Percentiles rank a stretch among this genome's conserved stretches.
phyloP scores from a whole-genome alignment of 2,329 filamentous ascomycete genomes.

The Diplodia intermedia region DNA sequence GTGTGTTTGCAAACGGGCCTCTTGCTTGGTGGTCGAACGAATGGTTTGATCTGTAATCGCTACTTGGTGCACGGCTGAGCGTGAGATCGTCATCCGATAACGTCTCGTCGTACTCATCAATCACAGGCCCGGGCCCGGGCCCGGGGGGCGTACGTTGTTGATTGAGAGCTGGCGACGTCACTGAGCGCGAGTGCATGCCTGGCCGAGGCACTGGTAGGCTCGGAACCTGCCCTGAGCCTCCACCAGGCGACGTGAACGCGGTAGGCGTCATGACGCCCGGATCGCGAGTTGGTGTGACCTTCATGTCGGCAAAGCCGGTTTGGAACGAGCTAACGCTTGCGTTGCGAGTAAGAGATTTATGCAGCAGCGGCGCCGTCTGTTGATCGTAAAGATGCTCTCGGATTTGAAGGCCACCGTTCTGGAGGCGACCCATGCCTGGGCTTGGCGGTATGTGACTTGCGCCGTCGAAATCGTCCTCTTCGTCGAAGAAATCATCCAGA shows the following conservation, averaged over 20 bases:
- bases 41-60: conserved; percentile 16
- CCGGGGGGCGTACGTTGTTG: conserved; percentile 65
- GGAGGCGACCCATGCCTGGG: conserved; percentile 41
- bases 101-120: conserved; percentile 77
- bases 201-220: conserved; percentile 61
- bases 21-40: conserved; percentile 56
- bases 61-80: conserved; percentile 47
- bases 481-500: conserved; percentile 63
- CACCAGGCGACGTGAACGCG: conserved; percentile 54
- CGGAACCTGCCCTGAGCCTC: conserved; percentile 34
- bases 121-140: conserved; percentile 26
- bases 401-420: conserved; percentile 63
- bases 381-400: conserved; percentile 89
- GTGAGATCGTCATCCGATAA: conserved; percentile 78
- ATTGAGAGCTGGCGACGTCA: conserved; percentile 76
- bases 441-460: conserved; percentile 45
- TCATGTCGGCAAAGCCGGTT: conserved; percentile 80
- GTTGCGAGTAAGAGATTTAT: conserved; percentile 77
- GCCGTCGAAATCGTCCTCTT: conserved; percentile 50
- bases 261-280: conserved; percentile 64
- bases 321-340: conserved; percentile 80
- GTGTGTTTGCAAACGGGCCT: conserved; percentile 63
- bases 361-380: conserved; percentile 86
- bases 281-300: conserved; percentile 63
- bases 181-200: conserved; percentile 77